Base-by-base conservation (phyloP, 73 alveolate species). In the Tetrahymena borealis region DNA sequence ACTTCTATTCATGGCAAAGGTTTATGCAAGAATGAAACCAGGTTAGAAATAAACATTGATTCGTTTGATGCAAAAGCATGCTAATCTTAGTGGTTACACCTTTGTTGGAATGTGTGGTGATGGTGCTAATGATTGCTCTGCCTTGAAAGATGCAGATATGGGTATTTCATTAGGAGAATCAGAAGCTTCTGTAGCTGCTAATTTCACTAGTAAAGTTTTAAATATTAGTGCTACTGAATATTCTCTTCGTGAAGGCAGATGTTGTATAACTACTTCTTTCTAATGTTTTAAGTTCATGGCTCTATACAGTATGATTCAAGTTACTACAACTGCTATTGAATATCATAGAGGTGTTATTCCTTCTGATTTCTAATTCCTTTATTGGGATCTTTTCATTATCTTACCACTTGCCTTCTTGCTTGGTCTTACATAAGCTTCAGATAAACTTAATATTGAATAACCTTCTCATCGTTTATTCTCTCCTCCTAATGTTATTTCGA, bases 251-350 rank as follows among this genome's bases (percentile, higher is more conserved):
- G 93, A 93, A 36, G 94, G 94, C 0, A 93, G 93, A 60, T 93
- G 99, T 42, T 93, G 98, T 42, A 94, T 98, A n/a, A 98, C 96
- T 39, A 98, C 99, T 90, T 95, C 99, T 35, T 97, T 98, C 91
- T 95, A 97, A 92, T 94, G 97, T 41, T 98, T 98, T 95, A 98
- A 98, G 94, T 97, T 96, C 96, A 97, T 98, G 97, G 98, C 96
- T 94, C 96, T 98, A 32, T 98, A 97, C 93, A 96, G 99, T 10
- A 91, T 97, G 92, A 97, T 98, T 90, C 98, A 97, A 95, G 96
- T 95, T 91, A 92, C 95, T 35, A 90, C 96, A 43, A 99, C 97
- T 0, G 95, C 96, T 4, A 78, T 95, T n/a, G 79, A 95, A 33
- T 97, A 96, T 97, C 95, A 92, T 39, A 42, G 91, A 77, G 96